Conservation (phyloP, 2,329 filamentous ascomycete genomes). For the Ascosphaera aggregata region DNA sequence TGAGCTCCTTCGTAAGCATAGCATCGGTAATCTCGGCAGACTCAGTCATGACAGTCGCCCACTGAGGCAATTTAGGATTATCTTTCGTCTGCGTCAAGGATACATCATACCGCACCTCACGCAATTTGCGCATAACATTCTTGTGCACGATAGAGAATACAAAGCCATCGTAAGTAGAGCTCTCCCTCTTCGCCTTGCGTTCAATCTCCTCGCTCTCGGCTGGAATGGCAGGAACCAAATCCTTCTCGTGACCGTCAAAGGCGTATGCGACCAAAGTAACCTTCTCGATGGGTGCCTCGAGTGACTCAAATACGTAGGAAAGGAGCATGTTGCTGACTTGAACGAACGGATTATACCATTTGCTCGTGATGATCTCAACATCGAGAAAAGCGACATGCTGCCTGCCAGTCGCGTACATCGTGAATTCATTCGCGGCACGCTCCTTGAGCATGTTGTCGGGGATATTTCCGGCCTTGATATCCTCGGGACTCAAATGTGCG, state of each 20-base stretch:
- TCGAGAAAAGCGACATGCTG: slow-evolving; percentile 87
- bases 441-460: slow-evolving; percentile 43
- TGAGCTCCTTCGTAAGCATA: slow-evolving; percentile 68
- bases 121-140: slow-evolving; percentile 68
- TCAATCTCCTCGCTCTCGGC: slow-evolving; percentile 33
- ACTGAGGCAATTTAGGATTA: slow-evolving; percentile 64
- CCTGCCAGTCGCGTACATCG: slow-evolving; percentile 71
- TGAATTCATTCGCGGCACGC: slow-evolving; percentile 67
- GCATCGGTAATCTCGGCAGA: slow-evolving; percentile 81
- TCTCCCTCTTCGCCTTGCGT: slow-evolving; percentile 33
- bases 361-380: slow-evolving; percentile 55
- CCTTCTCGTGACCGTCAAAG: slow-evolving; percentile 77
- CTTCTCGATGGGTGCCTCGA: slow-evolving; percentile 44
- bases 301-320: slow-evolving; percentile 59
- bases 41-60: slow-evolving; percentile 91
- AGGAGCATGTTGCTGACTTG: slow-evolving; percentile 42
- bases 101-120: slow-evolving; percentile 84
- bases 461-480: slow-evolving; percentile 1
- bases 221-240: slow-evolving; percentile 43
- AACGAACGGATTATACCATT: slow-evolving; percentile 63
- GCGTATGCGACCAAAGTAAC: slow-evolving; percentile 60
- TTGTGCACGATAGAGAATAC: slow-evolving; percentile 95
- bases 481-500: slow-evolving; percentile 4
- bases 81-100: slow-evolving; percentile 89
- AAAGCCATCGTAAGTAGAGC: slow-evolving; percentile 59